Evolutionary conservation across 2,329 filamentous ascomycete species (phyloP).

Genomic region (Penicillium sp.): DNA sequence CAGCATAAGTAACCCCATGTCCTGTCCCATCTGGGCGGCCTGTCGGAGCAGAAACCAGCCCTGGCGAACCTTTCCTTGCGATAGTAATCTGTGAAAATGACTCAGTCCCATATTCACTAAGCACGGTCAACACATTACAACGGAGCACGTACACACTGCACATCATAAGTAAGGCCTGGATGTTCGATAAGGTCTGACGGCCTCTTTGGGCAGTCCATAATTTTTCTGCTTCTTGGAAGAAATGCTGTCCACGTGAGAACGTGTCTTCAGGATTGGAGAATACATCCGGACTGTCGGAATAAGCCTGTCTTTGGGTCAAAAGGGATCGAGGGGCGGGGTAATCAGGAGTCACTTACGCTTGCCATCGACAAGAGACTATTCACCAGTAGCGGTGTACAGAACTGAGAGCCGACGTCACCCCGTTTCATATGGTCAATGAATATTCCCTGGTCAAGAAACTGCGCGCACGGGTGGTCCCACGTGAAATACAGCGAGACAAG

Average conservation of each 20-base stretch:
- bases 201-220: conserved; percentile 39
- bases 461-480: conserved; percentile 89
- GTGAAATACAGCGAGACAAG: conserved; percentile 90
- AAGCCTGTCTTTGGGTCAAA: conserved; percentile 26
- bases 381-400: conserved; percentile 81
- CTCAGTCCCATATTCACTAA: conserved; percentile 14
- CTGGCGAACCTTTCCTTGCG: conserved; percentile 25
- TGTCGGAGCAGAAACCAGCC: conserved; percentile 35
- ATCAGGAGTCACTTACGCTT: conserved; percentile 29
- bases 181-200: conserved; percentile 31
- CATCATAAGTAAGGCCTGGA: conserved; percentile 38
- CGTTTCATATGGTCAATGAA: conserved; percentile 53
- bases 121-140: background rate
- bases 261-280: conserved; percentile 28
- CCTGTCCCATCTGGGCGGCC: conserved; percentile 32
- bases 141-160: conserved; percentile 29
- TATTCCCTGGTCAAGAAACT: conserved; percentile 75
- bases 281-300: conserved; percentile 37
- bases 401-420: conserved; percentile 54
- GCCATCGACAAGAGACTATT: conserved; percentile 74
- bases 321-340: background rate
- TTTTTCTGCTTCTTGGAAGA: conserved; percentile 36
- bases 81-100: conserved; percentile 22
- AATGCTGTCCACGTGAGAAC: conserved; percentile 33
- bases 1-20: conserved; percentile 28